Evolutionary conservation across 768 basidiomycete genomes (phyloP), one percentile per base, ranked within the genome.

Genomic region (Leccinellum luteum): DNA sequence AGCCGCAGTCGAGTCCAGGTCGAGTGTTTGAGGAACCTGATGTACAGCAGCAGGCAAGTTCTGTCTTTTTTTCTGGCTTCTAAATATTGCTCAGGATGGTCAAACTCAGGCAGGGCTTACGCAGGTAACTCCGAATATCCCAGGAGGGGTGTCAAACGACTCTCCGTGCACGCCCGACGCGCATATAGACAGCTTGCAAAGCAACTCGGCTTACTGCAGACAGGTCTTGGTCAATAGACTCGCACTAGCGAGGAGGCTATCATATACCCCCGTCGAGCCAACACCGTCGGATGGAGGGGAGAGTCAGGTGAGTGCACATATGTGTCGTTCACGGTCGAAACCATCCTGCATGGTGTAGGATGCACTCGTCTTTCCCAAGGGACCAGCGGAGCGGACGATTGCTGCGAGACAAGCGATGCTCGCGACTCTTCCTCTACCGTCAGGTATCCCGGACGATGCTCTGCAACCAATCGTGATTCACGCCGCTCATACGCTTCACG

Each of bases 401-500:
- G 75, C 78, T 45, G 78, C 80, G 4, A 75, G 89, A 69, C 81
- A 85, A 60, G 73, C 79, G 6, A 69, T 84, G 14, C 73, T 92
- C 6, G 81, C 83, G 1, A 62, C 73, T 3, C 80, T 92, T 41
- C 87, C 87, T 9, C 72, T 91, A 6, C 90, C 90, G 6, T 66
- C 73, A 2, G 81, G 81, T 51, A 79, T 84, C 38, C 88, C 89
- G 0, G 81, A 84, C 35, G 85, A 87, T 52, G 81, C 81, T 2
- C 75, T 92, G 48, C 84, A 80, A 51, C 90, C 90, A 0, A 85
- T 92, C 55, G 60, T 83, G 50, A 81, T 92, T 28, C 89, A 87
- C 7, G 59, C 82, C 8, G 77, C 85, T 8, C 78, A 83, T 60
- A 85, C 83, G 15, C 67, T 92, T 13, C 84, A 88, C 47, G 90